Evolutionary conservation across 106 monocot genomes (phyloP), one percentile per base, ranked within the genome.

Genomic region (Acanthochlamys bracteata): DNA sequence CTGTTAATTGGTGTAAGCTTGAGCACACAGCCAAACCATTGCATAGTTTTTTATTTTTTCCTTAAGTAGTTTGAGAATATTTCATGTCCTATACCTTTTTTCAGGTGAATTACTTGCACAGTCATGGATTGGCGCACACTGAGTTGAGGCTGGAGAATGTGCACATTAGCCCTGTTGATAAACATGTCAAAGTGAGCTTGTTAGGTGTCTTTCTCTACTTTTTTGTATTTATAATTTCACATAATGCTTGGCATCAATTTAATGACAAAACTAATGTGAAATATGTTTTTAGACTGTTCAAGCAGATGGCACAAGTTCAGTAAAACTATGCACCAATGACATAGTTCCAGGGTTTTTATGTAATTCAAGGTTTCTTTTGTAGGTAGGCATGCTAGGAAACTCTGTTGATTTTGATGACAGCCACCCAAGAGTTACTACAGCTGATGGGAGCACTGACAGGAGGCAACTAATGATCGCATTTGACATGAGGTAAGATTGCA

Each of bases 31-130:
- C n/a, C n/a, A n/a, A n/a, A n/a, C n/a, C n/a, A 13, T 43, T 43
- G 43, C 7, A 8, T 13, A 43, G 7, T 20, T 0, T 42, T 17
- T 55, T 15, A 64, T 20, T 59, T 46, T 10, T 43, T 13, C 10
- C 13, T 8, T 43, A 13, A 43, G 13, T 43, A 43, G 7, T 43
- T 7, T 43, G 13, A 8, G 43, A 7, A 43, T 43, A 7, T 43
- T 43, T 8, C 43, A 8, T 43, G 43, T 43, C 13, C 10, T 43
- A n/a, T 43, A 43, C 43, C 43, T 43, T 14, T 25, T 41, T 45
- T 47, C 77, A 98, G 96, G 96, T 98, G 22, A 98, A 98, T 79
- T 98, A 98, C 60, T 73, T 98, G 78, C 96, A 98, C 67, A 83
- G 78, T 66, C 88, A 98, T 80, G 96, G 96, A 57, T 66, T 98